Evolutionary conservation across 306 rosid species (phyloP), one percentile per base, ranked within the genome.

Genomic region (Medicago lupulina): DNA sequence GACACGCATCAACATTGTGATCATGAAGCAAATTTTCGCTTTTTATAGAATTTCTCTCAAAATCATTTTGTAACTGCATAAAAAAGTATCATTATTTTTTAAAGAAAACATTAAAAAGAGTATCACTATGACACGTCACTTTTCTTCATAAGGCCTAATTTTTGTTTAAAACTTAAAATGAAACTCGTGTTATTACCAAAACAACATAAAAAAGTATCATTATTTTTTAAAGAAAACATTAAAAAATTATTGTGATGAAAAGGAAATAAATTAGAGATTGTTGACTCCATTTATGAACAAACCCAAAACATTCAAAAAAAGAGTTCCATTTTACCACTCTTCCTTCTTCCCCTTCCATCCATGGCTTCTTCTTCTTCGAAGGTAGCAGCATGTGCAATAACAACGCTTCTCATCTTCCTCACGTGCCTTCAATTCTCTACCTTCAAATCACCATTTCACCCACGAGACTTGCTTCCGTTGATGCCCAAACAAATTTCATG

Each of bases 401-500:
- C 39, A 71, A 36, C 55, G 53, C 70, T 77, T 55, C n/a, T 67
- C 43, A 2, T 77, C 5, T 38, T 67, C 28, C 25, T 63, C 25
- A 31, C 39, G 6, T 46, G 55, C 41, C 74, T 51, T 9, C 75
- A 58, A 67, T 18, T 60, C 15, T 53, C 16, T 10, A 44, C 83
- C 0, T 31, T 80, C 68, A 90, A 81, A 67, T 50, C 80, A 15
- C 91, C 87, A 46, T 86, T 90, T 76, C 80, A 86, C 60, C 96
- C 93, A 0, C 80, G 59, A 7, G 97, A 96, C 75, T 50, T 89
- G 28, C 93, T 96, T 51, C 93, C 98, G 15, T 74, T 96, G 49
- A 65, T 96, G n/a, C 99, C 99, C 10, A 84, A 85, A 16, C 89
- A 89, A 61, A 59, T 92, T 7, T 86, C 99, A 1, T 87, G 97